Conservation (phyloP, 2,329 filamentous ascomycete genomes). For the Nemania serpens region DNA sequence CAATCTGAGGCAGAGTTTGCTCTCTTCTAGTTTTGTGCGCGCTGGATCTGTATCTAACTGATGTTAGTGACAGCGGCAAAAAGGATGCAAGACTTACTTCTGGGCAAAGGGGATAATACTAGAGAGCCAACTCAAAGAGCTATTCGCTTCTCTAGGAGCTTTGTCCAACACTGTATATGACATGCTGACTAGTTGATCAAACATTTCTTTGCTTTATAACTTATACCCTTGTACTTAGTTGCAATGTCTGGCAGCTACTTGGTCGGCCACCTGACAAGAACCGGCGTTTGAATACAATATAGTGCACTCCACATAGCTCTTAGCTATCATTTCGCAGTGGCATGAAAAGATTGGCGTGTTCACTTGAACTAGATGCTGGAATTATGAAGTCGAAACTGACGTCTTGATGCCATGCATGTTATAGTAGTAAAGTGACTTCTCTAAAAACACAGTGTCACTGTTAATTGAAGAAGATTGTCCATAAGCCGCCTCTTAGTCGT, state of each 20-base stretch:
- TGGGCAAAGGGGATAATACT: background rate
- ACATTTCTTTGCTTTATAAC: background rate
- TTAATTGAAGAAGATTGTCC: too few relatives aligned
- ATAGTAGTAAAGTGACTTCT: too few relatives aligned
- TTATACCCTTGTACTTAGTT: slow-evolving; percentile 19
- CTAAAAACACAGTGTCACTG: too few relatives aligned
- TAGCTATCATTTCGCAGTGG: background rate
- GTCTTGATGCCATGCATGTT: too few relatives aligned
- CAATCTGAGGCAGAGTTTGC: background rate
- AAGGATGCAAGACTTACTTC: background rate
- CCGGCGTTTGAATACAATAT: background rate
- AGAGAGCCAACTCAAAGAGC: background rate
- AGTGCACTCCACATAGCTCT: background rate
- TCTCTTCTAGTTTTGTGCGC: background rate
- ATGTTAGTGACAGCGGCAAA: background rate
- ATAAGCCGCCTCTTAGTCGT: too few relatives aligned
- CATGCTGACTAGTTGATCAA: background rate
- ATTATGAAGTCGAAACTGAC: too few relatives aligned
- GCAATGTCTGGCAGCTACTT: background rate
- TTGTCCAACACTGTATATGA: background rate
- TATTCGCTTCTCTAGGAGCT: background rate
- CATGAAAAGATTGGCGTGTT: background rate
- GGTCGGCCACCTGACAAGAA: background rate
- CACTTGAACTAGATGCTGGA: background rate
- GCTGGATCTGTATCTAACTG: background rate